Percentiles rank a stretch among this genome's conserved stretches.
Evolutionary conservation across 495 filamentous ascomycete species (phyloP).

Genomic region (Hypoxylon intermedium): DNA sequence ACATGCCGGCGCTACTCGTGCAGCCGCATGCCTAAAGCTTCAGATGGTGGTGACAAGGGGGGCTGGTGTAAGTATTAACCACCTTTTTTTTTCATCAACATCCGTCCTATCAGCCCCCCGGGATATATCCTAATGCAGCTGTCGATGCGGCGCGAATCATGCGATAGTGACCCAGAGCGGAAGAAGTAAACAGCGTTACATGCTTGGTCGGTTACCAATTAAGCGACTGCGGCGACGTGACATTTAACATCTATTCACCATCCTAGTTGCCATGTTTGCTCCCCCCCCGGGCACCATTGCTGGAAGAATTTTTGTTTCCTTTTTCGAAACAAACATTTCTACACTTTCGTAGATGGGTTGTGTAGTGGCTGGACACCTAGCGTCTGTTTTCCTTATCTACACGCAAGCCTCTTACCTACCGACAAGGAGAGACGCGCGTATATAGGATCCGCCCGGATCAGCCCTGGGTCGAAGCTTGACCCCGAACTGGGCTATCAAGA

Average conservation of each 20-base stretch:
- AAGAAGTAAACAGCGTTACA: slow-evolving; percentile 33
- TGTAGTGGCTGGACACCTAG: neutral
- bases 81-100: slow-evolving; percentile 14
- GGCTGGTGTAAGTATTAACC: slow-evolving; percentile 21
- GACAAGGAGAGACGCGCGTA: neutral
- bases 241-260: slow-evolving; percentile 15
- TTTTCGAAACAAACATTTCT: neutral
- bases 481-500: neutral
- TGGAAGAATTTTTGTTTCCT: no score
- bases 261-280: slow-evolving; percentile 9
- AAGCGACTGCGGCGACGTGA: slow-evolving; percentile 24
- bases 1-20: slow-evolving; percentile 36
- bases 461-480: neutral
- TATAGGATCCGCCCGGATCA: neutral
- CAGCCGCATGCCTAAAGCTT: slow-evolving; percentile 33
- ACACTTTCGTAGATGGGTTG: neutral
- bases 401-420: neutral
- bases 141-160: slow-evolving; percentile 31
- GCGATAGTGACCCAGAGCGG: slow-evolving; percentile 25
- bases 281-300: slow-evolving; percentile 7
- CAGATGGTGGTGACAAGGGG: slow-evolving; percentile 30
- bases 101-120: slow-evolving; percentile 19
- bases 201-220: slow-evolving; percentile 22
- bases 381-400: neutral
- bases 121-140: slow-evolving; percentile 25